These are phyloP conservation scores for Citeromyces matritensis DNA, from an alignment of 805 yeast species.

Conservation along the genomic window DNA sequence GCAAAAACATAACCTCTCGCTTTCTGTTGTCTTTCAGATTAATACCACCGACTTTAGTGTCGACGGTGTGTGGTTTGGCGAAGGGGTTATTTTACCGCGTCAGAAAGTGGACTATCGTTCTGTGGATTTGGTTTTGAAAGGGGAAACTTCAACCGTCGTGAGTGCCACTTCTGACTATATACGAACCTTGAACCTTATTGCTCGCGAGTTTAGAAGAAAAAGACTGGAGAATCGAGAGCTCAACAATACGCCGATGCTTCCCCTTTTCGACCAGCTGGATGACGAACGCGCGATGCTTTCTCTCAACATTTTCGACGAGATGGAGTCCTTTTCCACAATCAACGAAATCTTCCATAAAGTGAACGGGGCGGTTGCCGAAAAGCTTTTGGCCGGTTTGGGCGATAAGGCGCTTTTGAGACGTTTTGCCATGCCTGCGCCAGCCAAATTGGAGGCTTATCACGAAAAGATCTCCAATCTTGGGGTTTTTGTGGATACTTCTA, in stretches of 20 bases:
- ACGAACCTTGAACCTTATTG: slow-evolving; percentile 46
- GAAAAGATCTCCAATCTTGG: slow-evolving; percentile 56
- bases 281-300: slow-evolving; percentile 68
- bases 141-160: slow-evolving; percentile 11
- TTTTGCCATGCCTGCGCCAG: slow-evolving; percentile 71
- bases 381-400: slow-evolving; percentile 60
- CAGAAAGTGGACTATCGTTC: slow-evolving; percentile 36
- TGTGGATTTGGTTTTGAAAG: slow-evolving; percentile 32
- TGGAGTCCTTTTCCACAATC: slow-evolving; percentile 39
- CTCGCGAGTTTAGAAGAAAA: slow-evolving; percentile 57
- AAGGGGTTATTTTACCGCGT: slow-evolving; percentile 53
- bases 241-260: slow-evolving; percentile 34
- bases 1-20: slow-evolving; percentile 43
- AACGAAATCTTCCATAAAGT: slow-evolving; percentile 71
- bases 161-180: slow-evolving; percentile 53
- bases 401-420: slow-evolving; percentile 75
- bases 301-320: slow-evolving; percentile 56
- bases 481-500: slow-evolving; percentile 55
- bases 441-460: slow-evolving; percentile 67
- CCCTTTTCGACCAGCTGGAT: slow-evolving; percentile 67
- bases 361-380: slow-evolving; percentile 76
- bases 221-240: slow-evolving; percentile 36
- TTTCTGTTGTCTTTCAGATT: slow-evolving; percentile 71
- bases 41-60: slow-evolving; percentile 60
- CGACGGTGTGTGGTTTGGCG: slow-evolving; percentile 65